These are phyloP conservation scores for Alternaria ethzedia DNA, from an alignment of 2,329 filamentous ascomycete genomes.

Conservation along the genomic window DNA sequence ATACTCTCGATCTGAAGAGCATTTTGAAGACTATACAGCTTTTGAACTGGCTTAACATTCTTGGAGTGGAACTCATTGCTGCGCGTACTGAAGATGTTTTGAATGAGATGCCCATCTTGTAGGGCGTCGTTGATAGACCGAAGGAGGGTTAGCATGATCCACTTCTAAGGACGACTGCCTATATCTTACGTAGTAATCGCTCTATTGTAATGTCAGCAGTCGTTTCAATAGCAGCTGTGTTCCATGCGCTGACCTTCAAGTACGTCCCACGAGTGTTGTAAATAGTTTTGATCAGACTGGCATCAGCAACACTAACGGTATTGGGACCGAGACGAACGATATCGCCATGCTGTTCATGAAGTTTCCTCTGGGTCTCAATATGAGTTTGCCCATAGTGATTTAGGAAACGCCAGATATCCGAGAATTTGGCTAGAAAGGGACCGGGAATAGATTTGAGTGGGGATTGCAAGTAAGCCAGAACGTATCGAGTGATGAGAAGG, in stretches of 20 bases:
- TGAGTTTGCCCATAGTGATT: conserved; percentile 38
- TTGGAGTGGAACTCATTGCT: conserved; percentile 38
- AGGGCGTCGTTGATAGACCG: conserved; percentile 39
- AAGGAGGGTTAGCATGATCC: not conserved
- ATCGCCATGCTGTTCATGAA: conserved; percentile 40
- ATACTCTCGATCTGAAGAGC: conserved; percentile 35
- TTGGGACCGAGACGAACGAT: conserved; percentile 40
- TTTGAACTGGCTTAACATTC: conserved; percentile 36
- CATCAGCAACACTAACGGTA: conserved; percentile 38
- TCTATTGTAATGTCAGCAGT: conserved; percentile 19
- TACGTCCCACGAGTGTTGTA: conserved; percentile 43
- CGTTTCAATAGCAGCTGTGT: not conserved
- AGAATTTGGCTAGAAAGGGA: conserved; percentile 42
- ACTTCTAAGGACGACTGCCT: not conserved
- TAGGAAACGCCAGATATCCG: conserved; percentile 39
- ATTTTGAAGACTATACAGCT: conserved; percentile 35
- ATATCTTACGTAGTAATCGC: conserved; percentile 33
- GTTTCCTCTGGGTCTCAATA: conserved; percentile 36
- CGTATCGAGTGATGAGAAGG: conserved; percentile 23
- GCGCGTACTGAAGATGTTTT: conserved; percentile 43
- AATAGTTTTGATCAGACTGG: conserved; percentile 39
- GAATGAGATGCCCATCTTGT: conserved; percentile 37
- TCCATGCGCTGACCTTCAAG: conserved; percentile 29
- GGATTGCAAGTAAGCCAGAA: conserved; percentile 34
- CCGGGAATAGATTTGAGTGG: conserved; percentile 42